phyloP scores from a whole-genome alignment of 805 yeast genomes.

The Ogataea sp. region DNA sequence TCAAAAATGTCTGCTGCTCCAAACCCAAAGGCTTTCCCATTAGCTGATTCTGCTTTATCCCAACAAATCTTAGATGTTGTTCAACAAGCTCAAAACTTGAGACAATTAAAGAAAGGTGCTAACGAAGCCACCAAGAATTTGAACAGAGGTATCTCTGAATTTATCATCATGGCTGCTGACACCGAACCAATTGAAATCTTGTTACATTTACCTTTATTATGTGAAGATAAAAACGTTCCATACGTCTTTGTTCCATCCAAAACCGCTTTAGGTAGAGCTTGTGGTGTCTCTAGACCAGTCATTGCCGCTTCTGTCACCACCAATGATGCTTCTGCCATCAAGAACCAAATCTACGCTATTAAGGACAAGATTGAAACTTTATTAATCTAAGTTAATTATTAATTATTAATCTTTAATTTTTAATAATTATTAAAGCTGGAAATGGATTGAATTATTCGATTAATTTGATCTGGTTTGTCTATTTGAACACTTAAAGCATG shows the following conservation, averaged over 20 bases:
- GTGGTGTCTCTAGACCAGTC: conserved; percentile 99
- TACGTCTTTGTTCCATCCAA: conserved; percentile 98
- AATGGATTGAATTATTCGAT: too few relatives aligned
- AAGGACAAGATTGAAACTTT: conserved; percentile 99
- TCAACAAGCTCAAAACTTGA: conserved; percentile 95
- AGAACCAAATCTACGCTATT: conserved; percentile 93
- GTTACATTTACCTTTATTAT: conserved; percentile 91
- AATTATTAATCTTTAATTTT: too few relatives aligned
- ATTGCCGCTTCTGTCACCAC: conserved; percentile 98
- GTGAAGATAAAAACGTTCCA: conserved; percentile 99
- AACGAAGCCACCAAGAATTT: conserved; percentile 98
- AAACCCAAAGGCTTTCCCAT: conserved; percentile 98
- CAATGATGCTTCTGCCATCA: conserved; percentile 96
- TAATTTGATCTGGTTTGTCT: too few relatives aligned
- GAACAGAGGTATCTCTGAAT: conserved; percentile 99
- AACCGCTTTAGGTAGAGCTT: conserved; percentile 98
- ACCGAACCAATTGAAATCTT: conserved; percentile 98
- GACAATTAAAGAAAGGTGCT: conserved; percentile 99
- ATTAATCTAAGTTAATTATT: conserved; percentile 69
- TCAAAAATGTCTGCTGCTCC: conserved; percentile 69
- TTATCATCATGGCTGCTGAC: conserved; percentile 99
- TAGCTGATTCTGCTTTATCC: conserved; percentile 90
- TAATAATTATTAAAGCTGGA: too few relatives aligned
- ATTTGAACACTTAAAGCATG: too few relatives aligned
- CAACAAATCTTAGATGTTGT: conserved; percentile 97